Evolutionary conservation across 148 eudicot genomes (phyloP).

Genomic region (Diospyros kaki): DNA sequence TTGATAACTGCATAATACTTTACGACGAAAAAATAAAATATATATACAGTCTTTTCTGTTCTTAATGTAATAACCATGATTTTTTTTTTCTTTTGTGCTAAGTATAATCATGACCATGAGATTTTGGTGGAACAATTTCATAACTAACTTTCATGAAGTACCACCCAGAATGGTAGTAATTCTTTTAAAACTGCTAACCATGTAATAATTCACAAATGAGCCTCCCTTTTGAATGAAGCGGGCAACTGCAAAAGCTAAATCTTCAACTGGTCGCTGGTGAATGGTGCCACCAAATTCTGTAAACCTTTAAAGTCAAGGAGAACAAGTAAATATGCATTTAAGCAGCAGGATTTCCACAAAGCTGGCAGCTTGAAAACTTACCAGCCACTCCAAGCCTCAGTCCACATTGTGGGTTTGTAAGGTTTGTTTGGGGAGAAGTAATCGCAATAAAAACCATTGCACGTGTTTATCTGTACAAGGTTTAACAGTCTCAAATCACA

Average conservation of each 20-base stretch:
- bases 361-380: conserved; percentile 19
- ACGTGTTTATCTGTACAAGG: conserved; percentile 71
- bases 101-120: too few species aligned
- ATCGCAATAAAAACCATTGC: conserved; percentile 97
- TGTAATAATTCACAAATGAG: conserved; percentile 87
- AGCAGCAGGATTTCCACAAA: neutral
- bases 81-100: too few species aligned
- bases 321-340: conserved; percentile 7
- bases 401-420: conserved; percentile 89
- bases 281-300: conserved; percentile 85
- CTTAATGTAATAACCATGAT: too few species aligned
- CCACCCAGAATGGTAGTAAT: neutral
- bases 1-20: neutral
- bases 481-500: neutral
- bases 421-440: conserved; percentile 78
- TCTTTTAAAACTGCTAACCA: conserved; percentile 41
- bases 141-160: neutral
- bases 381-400: conserved; percentile 99
- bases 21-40: too few species aligned
- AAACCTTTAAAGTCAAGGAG: conserved; percentile 48
- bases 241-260: conserved; percentile 88
- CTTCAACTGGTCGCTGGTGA: conserved; percentile 81
- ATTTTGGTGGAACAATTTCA: neutral
- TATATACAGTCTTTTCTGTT: too few species aligned
- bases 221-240: conserved; percentile 94